phyloP scores from a whole-genome alignment of 2,329 filamentous ascomycete species.

The Sporothrix humicola region DNA sequence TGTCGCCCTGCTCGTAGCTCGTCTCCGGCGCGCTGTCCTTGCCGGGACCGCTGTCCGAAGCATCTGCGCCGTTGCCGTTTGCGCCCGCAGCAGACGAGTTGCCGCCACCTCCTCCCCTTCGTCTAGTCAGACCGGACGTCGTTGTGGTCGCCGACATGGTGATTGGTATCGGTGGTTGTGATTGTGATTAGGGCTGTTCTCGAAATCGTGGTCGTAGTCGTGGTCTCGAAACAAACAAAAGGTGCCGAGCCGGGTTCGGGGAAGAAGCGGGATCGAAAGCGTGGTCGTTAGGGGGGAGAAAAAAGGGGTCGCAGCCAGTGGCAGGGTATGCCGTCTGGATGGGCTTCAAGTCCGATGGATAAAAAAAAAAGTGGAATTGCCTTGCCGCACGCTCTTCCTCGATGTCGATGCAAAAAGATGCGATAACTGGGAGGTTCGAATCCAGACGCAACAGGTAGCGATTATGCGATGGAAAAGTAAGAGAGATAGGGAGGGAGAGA shows the following conservation, averaged over 20 bases:
- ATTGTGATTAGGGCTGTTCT: background rate
- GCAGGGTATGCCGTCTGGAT: background rate
- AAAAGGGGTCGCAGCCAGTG: constrained; percentile 26
- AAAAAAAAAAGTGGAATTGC: constrained; percentile 17
- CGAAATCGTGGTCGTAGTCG: background rate
- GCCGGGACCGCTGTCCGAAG: constrained; percentile 63
- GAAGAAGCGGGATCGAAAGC: constrained; percentile 21
- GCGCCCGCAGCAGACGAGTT: constrained; percentile 57
- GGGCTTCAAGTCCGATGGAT: background rate
- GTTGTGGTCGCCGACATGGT: constrained; percentile 37
- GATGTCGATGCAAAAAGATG: constrained; percentile 1
- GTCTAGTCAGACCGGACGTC: constrained; percentile 60
- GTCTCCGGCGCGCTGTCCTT: constrained; percentile 70
- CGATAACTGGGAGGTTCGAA: background rate
- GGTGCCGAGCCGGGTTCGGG: constrained; percentile 9
- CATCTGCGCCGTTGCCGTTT: constrained; percentile 59
- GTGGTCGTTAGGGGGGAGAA: background rate
- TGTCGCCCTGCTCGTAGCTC: constrained; percentile 88
- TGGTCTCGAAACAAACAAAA: background rate
- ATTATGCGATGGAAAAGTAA: background rate
- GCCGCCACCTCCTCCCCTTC: constrained; percentile 73
- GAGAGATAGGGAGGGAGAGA: background rate
- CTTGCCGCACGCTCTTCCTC: constrained; percentile 15
- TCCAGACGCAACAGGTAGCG: background rate
- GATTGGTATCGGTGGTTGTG: background rate